Base-by-base conservation (phyloP, 768 basidiomycete genomes). In the Epithele typhae region DNA sequence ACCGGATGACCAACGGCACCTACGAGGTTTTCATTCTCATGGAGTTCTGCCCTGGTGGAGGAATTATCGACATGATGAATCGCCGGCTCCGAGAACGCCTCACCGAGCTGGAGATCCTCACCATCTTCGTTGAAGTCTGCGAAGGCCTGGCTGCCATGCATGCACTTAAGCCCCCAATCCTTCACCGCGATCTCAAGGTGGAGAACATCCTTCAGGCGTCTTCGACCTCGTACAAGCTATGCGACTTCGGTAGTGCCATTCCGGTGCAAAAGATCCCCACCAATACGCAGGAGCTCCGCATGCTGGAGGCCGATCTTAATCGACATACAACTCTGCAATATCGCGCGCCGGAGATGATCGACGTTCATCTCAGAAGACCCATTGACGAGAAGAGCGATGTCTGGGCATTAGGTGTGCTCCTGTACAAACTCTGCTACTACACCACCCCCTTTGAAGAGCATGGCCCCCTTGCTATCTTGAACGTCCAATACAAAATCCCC, bases 31-130 rank as follows among this genome's bases (percentile, higher is more conserved):
- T 96, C 64, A 98, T 99, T 64, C 77, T 99, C 51, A 99, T 99
- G 96, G 96, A 99, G 63, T 96, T 85, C 65, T 95, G 92, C 64
- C 76, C 91, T 52, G 94, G 93, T 84, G 96, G 96, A 32, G 96
- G 96, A 27, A 97, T 99, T 55, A 98, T 99, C 67, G 96, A 99
- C 70, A 93, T 98, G 86, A 93, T 99, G 90, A 99, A 99, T 67
- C 82, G 93, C 56, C 81, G 96, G 43, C 76, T 99, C 37, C 81
- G 94, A 44, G 93, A 98, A 68, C 82, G 96, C 21, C 76, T 98
- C 34, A 94, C 92, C 2, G 96, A 99, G 68, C 78, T 85, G 19
- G 96, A 99, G 67, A 97, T 99, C 58, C 76, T 99, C 43, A 92
- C 93, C 65, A 97, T 99, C 60, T 99, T 99, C 65, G 86, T 90